Evolutionary conservation across 2,329 filamentous ascomycete genomes (phyloP).

Genomic region (Cadophora luteo-olivacea): DNA sequence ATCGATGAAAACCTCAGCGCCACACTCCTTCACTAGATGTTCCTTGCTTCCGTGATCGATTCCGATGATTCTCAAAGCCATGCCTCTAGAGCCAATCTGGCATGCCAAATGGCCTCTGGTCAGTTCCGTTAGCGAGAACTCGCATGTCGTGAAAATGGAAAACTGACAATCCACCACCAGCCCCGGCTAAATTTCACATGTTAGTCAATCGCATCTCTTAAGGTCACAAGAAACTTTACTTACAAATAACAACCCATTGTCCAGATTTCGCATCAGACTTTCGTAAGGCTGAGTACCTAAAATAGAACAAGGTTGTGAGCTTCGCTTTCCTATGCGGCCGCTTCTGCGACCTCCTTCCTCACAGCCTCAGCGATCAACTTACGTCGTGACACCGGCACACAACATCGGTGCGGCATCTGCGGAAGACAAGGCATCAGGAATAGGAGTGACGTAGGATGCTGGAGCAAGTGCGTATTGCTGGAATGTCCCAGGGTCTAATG

Average conservation of each 20-base stretch:
- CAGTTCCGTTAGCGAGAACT: conserved; percentile 27
- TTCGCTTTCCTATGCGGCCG: conserved; percentile 39
- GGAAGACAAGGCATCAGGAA: conserved; percentile 65
- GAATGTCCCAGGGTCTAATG: conserved; percentile 67
- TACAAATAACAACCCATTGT: conserved; percentile 44
- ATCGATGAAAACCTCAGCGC: conserved; percentile 71
- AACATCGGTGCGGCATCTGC: conserved; percentile 70
- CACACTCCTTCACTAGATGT: conserved; percentile 61
- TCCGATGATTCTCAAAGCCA: conserved; percentile 69
- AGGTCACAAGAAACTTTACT: conserved; percentile 24
- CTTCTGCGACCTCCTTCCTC: conserved; percentile 28
- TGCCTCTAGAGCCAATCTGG: conserved; percentile 63
- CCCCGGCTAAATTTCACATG: conserved; percentile 50
- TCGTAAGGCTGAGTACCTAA: conserved; percentile 64
- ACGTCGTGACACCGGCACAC: conserved; percentile 70
- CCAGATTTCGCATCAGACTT: conserved; percentile 60
- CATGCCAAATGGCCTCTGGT: conserved; percentile 62
- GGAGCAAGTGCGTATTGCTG: conserved; percentile 66
- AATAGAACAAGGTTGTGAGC: conserved; percentile 34
- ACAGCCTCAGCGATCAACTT: conserved; percentile 26
- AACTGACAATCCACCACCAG: conserved; percentile 62
- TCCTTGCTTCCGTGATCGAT: conserved; percentile 70
- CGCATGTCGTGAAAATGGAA: conserved; percentile 7
- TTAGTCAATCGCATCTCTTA: conserved; percentile 29
- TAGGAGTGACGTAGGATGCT: conserved; percentile 73